Base-by-base conservation (phyloP, 441 rosid genomes). In the Eugenia klotzschiana region DNA sequence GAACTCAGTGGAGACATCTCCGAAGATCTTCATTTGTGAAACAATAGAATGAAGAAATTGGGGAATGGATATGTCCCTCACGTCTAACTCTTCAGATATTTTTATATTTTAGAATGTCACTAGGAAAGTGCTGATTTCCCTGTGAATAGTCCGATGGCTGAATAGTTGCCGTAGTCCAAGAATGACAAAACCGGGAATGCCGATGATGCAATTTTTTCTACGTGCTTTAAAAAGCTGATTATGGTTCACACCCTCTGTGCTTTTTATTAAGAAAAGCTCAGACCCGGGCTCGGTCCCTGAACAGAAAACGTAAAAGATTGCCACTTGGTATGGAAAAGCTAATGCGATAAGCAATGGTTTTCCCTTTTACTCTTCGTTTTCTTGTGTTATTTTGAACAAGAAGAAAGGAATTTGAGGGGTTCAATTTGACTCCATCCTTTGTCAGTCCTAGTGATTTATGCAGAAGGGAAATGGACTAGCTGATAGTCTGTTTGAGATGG, bases 11-110 rank as follows among this genome's bases (percentile, higher is more conserved):
- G 83, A 83, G 81, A 64, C 87, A 51, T 33, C 82, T 84, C 84
- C 1, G 77, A 85, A 84, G 91, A 88, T 87, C 86, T 87, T 83
- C 87, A 83, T 83, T 80, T 84, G 88, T 88, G 84, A 88, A 80
- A 82, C 72, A 9, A 40, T 27, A 29, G 77, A 13, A 50, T 85
- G 72, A 74, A 85, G 85, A 84, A 82, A 52, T n/a, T 41, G 37
- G 55, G 43, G 23, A 26, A 18, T 20, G n/a, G 53, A 43, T 14
- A 80, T 69, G 23, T 53, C 50, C 79, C 43, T 41, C 56, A 4
- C 41, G 20, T 53, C 11, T 82, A n/a, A 9, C 26, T 54, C 85
- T 37, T 53, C 15, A 11, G 22, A 4, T 20, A 69, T 69, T 14
- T 80, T 18, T 73, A 73, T 85, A 81, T 58, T 72, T 56, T 56